A percentile compares a stretch with the other conserved stretches of the same genome.
phyloP scores from a whole-genome alignment of 208 protist genomes.

The Crithidia bombi region DNA sequence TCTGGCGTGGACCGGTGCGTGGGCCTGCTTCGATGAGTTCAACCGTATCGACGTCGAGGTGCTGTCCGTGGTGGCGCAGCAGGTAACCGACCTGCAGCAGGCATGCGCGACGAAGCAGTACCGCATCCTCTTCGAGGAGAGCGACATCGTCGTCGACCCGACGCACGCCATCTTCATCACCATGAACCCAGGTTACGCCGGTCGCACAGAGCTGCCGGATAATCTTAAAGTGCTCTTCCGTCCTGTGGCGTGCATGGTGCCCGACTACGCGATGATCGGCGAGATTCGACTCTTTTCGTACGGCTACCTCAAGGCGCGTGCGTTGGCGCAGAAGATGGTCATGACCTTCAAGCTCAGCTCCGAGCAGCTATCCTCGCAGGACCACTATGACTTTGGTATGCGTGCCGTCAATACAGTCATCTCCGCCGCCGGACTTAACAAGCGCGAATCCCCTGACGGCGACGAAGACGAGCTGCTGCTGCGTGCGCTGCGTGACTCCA shows the following conservation, averaged over 20 bases:
- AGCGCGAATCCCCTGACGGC: constrained; percentile 89
- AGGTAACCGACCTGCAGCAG: constrained; percentile 96
- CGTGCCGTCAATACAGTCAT: constrained; percentile 99
- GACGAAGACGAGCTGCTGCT: constrained; percentile 96
- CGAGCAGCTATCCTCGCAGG: constrained; percentile 98
- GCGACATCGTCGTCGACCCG: constrained; percentile 93
- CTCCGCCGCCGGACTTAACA: constrained; percentile 96
- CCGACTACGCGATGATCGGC: constrained; percentile 99
- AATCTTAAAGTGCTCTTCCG: constrained; percentile 98
- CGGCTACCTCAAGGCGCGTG: constrained; percentile 96
- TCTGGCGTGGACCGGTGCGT: constrained; percentile 96
- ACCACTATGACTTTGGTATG: constrained; percentile 99
- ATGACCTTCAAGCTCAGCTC: constrained; percentile 98
- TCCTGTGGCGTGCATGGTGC: constrained; percentile 99
- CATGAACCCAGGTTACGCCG: constrained; percentile 99
- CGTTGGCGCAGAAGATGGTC: constrained; percentile 97
- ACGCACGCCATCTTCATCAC: constrained; percentile 97
- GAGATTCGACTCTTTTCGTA: constrained; percentile 98
- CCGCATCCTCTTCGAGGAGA: constrained; percentile 94
- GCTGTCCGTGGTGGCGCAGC: constrained; percentile 96
- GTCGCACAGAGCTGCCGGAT: constrained; percentile 98
- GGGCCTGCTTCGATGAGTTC: constrained; percentile 99
- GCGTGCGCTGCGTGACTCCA: constrained; percentile 96
- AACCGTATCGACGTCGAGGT: constrained; percentile 99
- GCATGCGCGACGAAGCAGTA: constrained; percentile 93